These are phyloP conservation scores for Torrubiella hemipterigena DNA, from an alignment of 2,329 filamentous ascomycete species.

Conservation along the genomic window DNA sequence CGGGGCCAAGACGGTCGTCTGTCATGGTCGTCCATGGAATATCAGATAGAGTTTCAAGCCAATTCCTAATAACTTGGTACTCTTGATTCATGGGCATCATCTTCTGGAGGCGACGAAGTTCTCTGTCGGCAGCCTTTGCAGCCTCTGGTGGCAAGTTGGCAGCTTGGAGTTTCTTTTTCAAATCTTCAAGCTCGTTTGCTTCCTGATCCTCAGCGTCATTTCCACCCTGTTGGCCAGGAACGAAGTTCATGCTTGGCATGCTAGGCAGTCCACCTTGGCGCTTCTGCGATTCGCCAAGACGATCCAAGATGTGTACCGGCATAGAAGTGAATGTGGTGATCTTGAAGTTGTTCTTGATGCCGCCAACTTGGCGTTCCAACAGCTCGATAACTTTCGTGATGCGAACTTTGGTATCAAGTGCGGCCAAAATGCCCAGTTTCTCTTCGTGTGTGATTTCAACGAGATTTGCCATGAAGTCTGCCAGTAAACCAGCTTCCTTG, in stretches of 20 bases:
- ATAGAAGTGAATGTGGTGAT: conserved; percentile 67
- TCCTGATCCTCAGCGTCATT: conserved; percentile 62
- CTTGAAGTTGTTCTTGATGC: conserved; percentile 77
- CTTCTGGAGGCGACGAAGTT: conserved; percentile 78
- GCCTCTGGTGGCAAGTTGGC: conserved; percentile 76
- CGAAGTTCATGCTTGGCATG: conserved; percentile 27
- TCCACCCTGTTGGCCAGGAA: conserved; percentile 26
- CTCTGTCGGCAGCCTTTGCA: conserved; percentile 79
- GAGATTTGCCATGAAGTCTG: conserved; percentile 95
- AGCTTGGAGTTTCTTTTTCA: conserved; percentile 76
- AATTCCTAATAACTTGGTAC: conserved; percentile 86
- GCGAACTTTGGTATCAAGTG: conserved; percentile 65
- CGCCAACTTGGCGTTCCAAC: conserved; percentile 68
- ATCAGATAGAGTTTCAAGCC: conserved; percentile 85
- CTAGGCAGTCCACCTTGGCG: conserved; percentile 18
- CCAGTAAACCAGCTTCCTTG: conserved; percentile 70
- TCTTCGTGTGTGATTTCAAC: conserved; percentile 82
- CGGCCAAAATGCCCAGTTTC: conserved; percentile 76
- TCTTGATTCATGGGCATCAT: conserved; percentile 96
- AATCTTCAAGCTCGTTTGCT: conserved; percentile 77
- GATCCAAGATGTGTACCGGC: conserved; percentile 47
- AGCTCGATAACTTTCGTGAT: conserved; percentile 75
- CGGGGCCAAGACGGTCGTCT: conserved; percentile 71
- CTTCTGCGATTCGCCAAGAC: conserved; percentile 29
- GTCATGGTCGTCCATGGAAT: conserved; percentile 85